These are phyloP conservation scores for Apiotrichum akiyoshidainum DNA, from an alignment of 1,284 basidiomycete species.

Conservation along the genomic window DNA sequence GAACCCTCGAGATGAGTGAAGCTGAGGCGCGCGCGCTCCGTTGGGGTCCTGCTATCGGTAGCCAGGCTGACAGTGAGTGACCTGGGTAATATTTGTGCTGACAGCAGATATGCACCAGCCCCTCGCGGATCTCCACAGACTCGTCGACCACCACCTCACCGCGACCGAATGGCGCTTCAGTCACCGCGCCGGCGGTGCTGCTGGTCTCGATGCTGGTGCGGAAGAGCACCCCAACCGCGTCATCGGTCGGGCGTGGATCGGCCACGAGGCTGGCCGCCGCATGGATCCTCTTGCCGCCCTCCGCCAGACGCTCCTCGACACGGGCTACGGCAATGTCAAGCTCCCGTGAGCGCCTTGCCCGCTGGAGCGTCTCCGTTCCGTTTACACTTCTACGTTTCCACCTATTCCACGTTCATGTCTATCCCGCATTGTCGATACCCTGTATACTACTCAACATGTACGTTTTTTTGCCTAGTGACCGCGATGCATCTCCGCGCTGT, in stretches of 20 bases:
- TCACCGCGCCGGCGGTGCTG: background rate
- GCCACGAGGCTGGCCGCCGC: constrained; percentile 5
- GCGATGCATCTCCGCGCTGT: background rate
- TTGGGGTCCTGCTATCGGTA: constrained; percentile 35
- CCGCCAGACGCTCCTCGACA: constrained; percentile 10
- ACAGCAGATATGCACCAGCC: constrained; percentile 24
- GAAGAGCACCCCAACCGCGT: constrained; percentile 30
- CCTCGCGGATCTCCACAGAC: constrained; percentile 23
- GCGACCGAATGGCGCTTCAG: constrained; percentile 41
- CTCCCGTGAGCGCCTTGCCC: background rate
- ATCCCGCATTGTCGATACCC: background rate
- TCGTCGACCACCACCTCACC: constrained; percentile 37
- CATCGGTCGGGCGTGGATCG: constrained; percentile 18
- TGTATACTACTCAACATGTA: background rate
- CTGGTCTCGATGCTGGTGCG: background rate
- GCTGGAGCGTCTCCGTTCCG: background rate
- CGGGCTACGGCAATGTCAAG: background rate
- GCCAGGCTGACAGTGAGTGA: constrained; percentile 16
- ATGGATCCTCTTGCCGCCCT: constrained; percentile 6
- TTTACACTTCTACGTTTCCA: background rate
- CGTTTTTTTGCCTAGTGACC: background rate
- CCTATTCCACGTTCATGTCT: background rate
- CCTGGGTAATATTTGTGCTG: background rate
- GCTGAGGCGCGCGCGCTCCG: constrained; percentile 36
- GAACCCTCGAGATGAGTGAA: constrained; percentile 40